Evolutionary conservation across 192 early-diverging fungal species (phyloP).

Genomic region (Coemansia sp.): DNA sequence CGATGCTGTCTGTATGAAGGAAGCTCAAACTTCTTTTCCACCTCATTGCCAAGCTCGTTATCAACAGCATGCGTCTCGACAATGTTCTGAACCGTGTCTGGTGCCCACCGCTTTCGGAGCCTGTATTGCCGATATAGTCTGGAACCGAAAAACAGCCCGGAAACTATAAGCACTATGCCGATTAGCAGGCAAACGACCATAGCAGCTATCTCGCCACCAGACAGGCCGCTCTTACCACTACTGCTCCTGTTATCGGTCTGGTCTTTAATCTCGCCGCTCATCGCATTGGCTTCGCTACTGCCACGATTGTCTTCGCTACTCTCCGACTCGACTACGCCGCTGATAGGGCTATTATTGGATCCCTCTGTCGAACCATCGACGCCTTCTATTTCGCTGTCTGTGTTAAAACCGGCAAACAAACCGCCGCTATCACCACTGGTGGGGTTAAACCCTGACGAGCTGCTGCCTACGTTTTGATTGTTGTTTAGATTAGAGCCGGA

Average conservation of each 20-base stretch:
- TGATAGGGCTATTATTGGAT: not conserved
- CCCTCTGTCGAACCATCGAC: too few relatives aligned
- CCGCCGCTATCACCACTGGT: not conserved
- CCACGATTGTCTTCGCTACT: not conserved
- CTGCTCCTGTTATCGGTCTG: not conserved
- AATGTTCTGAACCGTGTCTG: conserved; percentile 30
- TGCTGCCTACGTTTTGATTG: not conserved
- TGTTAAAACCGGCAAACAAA: not conserved
- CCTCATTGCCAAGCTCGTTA: conserved; percentile 27
- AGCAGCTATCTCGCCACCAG: conserved; percentile 18
- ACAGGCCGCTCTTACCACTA: conserved; percentile 3
- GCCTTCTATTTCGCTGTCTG: not conserved
- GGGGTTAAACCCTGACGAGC: not conserved
- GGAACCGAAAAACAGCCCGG: conserved; percentile 16
- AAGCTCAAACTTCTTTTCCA: conserved; percentile 19
- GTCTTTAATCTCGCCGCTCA: not conserved
- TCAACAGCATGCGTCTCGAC: conserved; percentile 41
- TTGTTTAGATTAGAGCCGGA: not conserved
- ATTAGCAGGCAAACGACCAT: conserved; percentile 23
- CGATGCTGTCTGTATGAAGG: conserved; percentile 42
- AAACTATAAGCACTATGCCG: conserved; percentile 7
- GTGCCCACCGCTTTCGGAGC: conserved; percentile 22
- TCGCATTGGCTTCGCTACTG: not conserved
- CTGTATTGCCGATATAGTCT: conserved; percentile 30
- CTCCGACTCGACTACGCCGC: not conserved